Evolutionary conservation across 371 early-diverging fungal species (phyloP), one percentile per base, ranked within the genome.

Genomic region (Mortierella sp.): DNA sequence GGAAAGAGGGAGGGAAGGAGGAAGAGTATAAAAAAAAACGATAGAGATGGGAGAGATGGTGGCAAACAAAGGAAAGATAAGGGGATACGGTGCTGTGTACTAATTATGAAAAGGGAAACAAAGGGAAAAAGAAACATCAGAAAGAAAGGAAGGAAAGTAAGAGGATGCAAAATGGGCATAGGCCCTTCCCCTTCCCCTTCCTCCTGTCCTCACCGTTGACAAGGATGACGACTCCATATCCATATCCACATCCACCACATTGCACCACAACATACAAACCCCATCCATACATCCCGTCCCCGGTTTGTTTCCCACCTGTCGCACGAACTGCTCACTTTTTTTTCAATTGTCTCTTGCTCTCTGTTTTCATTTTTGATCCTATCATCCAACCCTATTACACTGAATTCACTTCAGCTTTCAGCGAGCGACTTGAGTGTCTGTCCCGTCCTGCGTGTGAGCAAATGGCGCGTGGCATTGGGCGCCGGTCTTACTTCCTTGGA

Each of bases 401-500:
- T 7, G 41, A 29, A 27, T 58, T 27, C 58, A 58, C 58, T 58
- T 58, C 14, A 27, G 29, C 7, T 54, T 58, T n/a, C 12, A 58
- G n/a, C 29, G 10, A 60, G 60, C 16, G 16, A 60, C 60, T 60
- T 16, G 60, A 24, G 21, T 21, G 8, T 1, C 38, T 21, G 65
- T 38, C 38, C 18, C 51, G 51, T 51, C 51, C 51, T 21, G 63
- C n/a, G 58, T 56, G 65, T 65, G 65, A 65, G 65, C 65, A 65
- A 18, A 35, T 65, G 65, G 65, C 65, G 65, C 65, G 38, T 65
- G 65, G 65, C 65, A 65, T 38, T 16, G 65, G 21, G 32, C 38
- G 16, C 32, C 65, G 0, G 65, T 14, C n/a, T 24, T 56, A 11
- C 8, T 38, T 41, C 0, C 41, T 41, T 7, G 41, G 41, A 41